Percentiles rank a stretch among this genome's conserved stretches.
phyloP scores from a whole-genome alignment of 2,329 filamentous ascomycete genomes.

The Diplodia seriata region DNA sequence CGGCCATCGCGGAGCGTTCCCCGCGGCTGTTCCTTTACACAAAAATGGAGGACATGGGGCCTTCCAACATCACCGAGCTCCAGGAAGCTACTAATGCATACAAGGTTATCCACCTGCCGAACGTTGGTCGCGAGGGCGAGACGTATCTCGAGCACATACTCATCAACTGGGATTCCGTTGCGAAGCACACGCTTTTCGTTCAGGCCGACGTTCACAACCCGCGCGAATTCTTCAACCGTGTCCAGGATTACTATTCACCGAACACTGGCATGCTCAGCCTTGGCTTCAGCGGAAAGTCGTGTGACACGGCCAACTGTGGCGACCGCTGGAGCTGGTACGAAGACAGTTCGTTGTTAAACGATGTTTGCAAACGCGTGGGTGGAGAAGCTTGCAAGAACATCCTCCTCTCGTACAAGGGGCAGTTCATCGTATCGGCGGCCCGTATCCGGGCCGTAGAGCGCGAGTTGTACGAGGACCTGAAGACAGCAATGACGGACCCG shows the following conservation, averaged over 20 bases:
- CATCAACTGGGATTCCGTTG: conserved; percentile 37
- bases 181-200: conserved; percentile 39
- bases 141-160: conserved; percentile 40
- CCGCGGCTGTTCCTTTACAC: conserved; percentile 44
- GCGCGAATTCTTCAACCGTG: conserved; percentile 45
- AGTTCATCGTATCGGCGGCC: conserved; percentile 55
- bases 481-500: conserved; percentile 37
- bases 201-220: conserved; percentile 51
- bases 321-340: conserved; percentile 54
- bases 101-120: conserved; percentile 41
- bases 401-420: conserved; percentile 55
- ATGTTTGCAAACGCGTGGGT: conserved; percentile 38
- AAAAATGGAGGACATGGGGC: conserved; percentile 39
- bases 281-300: conserved; percentile 49
- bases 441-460: conserved; percentile 51
- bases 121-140: conserved; percentile 39
- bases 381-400: conserved; percentile 44
- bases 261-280: conserved; percentile 57
- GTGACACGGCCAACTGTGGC: conserved; percentile 48
- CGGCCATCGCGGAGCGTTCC: conserved; percentile 34
- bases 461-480: conserved; percentile 46
- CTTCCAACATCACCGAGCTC: conserved; percentile 36
- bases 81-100: conserved; percentile 39
- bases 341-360: conserved; percentile 46
- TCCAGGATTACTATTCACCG: conserved; percentile 50